Base-by-base conservation (phyloP, 2,329 filamentous ascomycete species). In the Reticulascus tulasneorum region DNA sequence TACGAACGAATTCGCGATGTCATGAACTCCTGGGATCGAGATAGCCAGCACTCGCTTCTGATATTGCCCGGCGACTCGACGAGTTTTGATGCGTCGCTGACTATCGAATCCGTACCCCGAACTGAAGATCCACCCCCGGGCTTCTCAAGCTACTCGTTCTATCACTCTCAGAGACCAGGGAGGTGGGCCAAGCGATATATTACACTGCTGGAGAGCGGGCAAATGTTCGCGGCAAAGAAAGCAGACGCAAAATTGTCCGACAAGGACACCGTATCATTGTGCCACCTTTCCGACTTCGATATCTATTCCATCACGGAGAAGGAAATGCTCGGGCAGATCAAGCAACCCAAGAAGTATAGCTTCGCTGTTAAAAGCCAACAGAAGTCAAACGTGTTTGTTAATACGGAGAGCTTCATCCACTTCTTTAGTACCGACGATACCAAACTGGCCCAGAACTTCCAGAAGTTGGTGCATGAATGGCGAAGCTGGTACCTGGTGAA, bases 341-440 rank as follows among this genome's bases (percentile, higher is more conserved):
- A 84, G 51, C 84, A 89, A 1, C 91, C 91, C 0, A 94, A 93
- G 60, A 85, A 82, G 53, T 73, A 81, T 48, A 94, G 87, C 62
- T 91, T 86, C 52, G 90, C 88, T 1, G 74, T 97, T 49, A 96
- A 95, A 63, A 94, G 86, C 49, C 89, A 95, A 63, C 84, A 95
- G 54, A 94, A 91, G 60, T 84, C 84, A 0, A 80, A 77, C 39
- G 81, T 94, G 52, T 96, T 96, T 52, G 66, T 88, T 35, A 82
- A 83, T 35, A 85, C 82, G 4, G 81, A 86, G 33, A 91, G 91
- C 48, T 97, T 88, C 54, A 85, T 94, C 4, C 91, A 97, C 54
- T 95, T 91, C 62, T 94, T 97, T 63, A 83, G 79, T 40, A 87
- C 84, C 2, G 86, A 87, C 28, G 86, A 96, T 49, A 65, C 73